A percentile compares a stretch with the other conserved stretches of the same genome.
phyloP scores from a whole-genome alignment of 208 protist species.

The Wallacemonas sp. region DNA sequence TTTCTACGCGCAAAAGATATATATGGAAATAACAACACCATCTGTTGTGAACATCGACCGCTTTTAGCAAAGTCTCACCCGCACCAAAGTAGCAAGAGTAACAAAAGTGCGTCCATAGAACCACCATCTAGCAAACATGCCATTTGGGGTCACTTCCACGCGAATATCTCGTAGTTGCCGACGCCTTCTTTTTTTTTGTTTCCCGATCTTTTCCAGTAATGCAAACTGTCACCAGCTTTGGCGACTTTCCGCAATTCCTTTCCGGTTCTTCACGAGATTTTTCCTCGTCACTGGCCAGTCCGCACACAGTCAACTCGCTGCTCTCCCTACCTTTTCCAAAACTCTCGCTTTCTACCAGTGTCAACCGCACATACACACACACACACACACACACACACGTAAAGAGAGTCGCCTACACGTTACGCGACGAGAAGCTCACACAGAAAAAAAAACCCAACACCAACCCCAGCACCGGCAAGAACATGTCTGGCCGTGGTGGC shows the following conservation, averaged over 20 bases:
- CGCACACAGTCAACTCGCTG: too few species aligned
- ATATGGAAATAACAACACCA: slow-evolving; percentile 5
- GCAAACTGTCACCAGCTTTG: neutral
- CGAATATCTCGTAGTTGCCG: too few species aligned
- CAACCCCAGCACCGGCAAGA: neutral
- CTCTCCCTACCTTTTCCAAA: neutral
- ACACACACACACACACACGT: neutral
- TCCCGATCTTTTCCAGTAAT: neutral
- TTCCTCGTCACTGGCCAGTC: too few species aligned
- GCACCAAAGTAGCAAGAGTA: neutral
- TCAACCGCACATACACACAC: neutral
- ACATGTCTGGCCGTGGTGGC: slow-evolving; percentile 7
- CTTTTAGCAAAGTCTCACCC: neutral
- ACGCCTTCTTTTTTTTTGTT: slow-evolving; percentile 18
- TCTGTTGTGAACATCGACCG: too few species aligned
- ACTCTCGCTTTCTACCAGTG: neutral
- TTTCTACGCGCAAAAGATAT: neutral
- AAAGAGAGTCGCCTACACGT: too few species aligned
- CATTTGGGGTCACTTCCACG: too few species aligned
- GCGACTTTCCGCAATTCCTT: neutral
- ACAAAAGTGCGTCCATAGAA: neutral
- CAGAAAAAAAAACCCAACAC: too few species aligned
- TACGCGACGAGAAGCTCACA: too few species aligned
- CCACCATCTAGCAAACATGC: too few species aligned
- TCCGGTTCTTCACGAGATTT: too few species aligned